A percentile compares a stretch with the other conserved stretches of the same genome.
Conservation (phyloP, 2,329 filamentous ascomycete genomes). For the Magnaporthiopsis rhizophila region DNA sequence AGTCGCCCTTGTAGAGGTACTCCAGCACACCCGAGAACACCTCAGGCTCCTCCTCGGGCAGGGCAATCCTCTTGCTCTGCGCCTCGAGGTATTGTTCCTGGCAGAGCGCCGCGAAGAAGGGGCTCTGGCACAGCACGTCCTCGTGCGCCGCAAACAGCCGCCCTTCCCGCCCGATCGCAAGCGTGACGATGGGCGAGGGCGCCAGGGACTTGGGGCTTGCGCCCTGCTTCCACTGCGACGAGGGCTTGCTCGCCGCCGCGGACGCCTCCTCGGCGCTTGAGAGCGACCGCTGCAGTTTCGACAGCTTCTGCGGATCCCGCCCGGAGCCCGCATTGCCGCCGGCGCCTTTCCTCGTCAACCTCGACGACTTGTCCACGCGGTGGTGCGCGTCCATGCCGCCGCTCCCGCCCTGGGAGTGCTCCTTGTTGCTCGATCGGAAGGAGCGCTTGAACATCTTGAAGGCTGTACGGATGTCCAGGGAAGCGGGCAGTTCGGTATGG, state of each 20-base stretch:
- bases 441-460: conserved; percentile 85
- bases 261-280: conserved; percentile 41
- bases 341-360: conserved; percentile 57
- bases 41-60: conserved; percentile 73
- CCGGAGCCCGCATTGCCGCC: conserved; percentile 25
- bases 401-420: conserved; percentile 20
- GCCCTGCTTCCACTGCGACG: conserved; percentile 18
- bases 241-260: conserved; percentile 21
- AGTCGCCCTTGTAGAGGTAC: conserved; percentile 95
- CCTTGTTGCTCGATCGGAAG: conserved; percentile 65
- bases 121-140: conserved; percentile 78
- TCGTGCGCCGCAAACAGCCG: conserved; percentile 93
- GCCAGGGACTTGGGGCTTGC: conserved; percentile 22
- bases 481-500: not conserved
- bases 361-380: conserved; percentile 81
- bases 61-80: conserved; percentile 71
- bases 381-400: conserved; percentile 24
- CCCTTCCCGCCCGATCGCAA: conserved; percentile 75
- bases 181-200: conserved; percentile 71
- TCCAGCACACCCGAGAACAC: conserved; percentile 90
- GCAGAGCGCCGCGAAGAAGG: conserved; percentile 70
- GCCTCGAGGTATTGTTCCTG: conserved; percentile 65
- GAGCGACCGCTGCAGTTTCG: conserved; percentile 80
- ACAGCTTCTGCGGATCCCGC: conserved; percentile 70
- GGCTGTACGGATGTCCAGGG: conserved; percentile 25